phyloP scores from a whole-genome alignment of 2,329 filamentous ascomycete genomes.

The Sporothrix schenckii region DNA sequence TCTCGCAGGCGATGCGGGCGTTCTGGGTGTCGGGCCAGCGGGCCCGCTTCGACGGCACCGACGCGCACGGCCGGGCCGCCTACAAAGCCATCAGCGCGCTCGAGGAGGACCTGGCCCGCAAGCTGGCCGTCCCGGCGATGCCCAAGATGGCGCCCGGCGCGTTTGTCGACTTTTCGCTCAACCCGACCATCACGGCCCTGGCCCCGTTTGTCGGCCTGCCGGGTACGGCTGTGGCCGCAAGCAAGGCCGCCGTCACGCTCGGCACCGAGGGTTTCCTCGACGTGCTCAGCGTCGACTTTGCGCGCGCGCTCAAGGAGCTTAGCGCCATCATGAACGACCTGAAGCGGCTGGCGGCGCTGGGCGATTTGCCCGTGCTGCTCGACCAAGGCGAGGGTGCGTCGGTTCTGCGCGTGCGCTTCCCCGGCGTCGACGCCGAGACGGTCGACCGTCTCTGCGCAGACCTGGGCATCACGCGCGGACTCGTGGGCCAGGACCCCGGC shows the following conservation, averaged over 20 bases:
- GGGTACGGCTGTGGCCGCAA: not conserved
- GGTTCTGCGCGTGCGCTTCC: slow-evolving; percentile 80
- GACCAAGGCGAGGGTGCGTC: slow-evolving; percentile 52
- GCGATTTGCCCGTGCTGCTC: slow-evolving; percentile 80
- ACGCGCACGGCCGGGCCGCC: slow-evolving; percentile 71
- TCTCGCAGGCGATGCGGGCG: slow-evolving; percentile 88
- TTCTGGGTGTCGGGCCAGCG: slow-evolving; percentile 92
- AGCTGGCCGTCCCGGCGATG: slow-evolving; percentile 56
- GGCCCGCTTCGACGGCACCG: slow-evolving; percentile 79
- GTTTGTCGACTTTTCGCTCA: slow-evolving; percentile 84
- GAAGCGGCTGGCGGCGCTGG: slow-evolving; percentile 72
- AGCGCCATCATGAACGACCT: slow-evolving; percentile 79
- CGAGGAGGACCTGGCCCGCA: slow-evolving; percentile 72
- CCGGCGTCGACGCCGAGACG: slow-evolving; percentile 81
- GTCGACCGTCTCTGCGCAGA: slow-evolving; percentile 85
- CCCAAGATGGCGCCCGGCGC: slow-evolving; percentile 59
- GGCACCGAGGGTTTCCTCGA: slow-evolving; percentile 84
- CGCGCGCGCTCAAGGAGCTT: slow-evolving; percentile 80
- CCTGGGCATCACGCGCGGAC: slow-evolving; percentile 77
- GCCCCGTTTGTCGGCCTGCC: slow-evolving; percentile 58
- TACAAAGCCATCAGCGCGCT: slow-evolving; percentile 76
- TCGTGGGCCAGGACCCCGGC: slow-evolving; percentile 74
- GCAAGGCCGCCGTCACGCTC: slow-evolving; percentile 58
- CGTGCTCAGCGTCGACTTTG: slow-evolving; percentile 83
- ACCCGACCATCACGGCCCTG: slow-evolving; percentile 86